Percentiles rank a stretch among this genome's conserved stretches.
Conservation (phyloP, 1,284 basidiomycete species). For the Serendipita sp. region DNA sequence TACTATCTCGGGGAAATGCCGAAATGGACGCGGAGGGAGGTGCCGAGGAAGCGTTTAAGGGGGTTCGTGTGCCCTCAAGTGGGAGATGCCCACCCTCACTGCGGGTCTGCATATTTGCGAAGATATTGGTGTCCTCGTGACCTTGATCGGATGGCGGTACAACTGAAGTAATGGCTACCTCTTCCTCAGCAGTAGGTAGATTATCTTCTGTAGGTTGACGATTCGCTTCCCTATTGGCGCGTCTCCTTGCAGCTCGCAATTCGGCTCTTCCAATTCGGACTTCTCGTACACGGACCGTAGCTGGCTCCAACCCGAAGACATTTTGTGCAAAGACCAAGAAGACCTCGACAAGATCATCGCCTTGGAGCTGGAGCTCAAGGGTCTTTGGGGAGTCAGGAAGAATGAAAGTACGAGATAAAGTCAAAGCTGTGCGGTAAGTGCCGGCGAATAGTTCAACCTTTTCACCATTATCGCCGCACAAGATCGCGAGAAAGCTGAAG, state of each 20-base stretch:
- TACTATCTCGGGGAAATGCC: background rate
- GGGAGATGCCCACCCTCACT: background rate
- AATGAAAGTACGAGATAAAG: conserved; percentile 73
- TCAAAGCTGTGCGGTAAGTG: conserved; percentile 65
- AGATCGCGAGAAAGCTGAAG: conserved; percentile 69
- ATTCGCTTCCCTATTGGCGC: conserved; percentile 47
- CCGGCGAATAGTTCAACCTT: conserved; percentile 9
- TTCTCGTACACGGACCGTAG: conserved; percentile 79
- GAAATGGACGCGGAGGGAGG: background rate
- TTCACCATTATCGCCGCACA: conserved; percentile 78
- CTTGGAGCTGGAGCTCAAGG: conserved; percentile 72
- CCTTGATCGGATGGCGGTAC: conserved; percentile 20
- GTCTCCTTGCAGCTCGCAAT: conserved; percentile 61
- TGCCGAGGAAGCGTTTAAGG: background rate
- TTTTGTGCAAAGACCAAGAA: conserved; percentile 79
- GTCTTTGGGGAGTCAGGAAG: conserved; percentile 75
- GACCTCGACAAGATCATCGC: conserved; percentile 77
- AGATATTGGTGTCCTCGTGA: background rate
- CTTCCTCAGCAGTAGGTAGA: conserved; percentile 28
- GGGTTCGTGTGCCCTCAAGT: background rate
- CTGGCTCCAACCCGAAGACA: conserved; percentile 77
- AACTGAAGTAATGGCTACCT: conserved; percentile 45
- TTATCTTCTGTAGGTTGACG: conserved; percentile 29
- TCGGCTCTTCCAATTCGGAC: conserved; percentile 77
- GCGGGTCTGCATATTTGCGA: background rate